Evolutionary conservation across 2,329 filamentous ascomycete genomes (phyloP).

Genomic region (Xenosphaeropsis pyriputrescens): DNA sequence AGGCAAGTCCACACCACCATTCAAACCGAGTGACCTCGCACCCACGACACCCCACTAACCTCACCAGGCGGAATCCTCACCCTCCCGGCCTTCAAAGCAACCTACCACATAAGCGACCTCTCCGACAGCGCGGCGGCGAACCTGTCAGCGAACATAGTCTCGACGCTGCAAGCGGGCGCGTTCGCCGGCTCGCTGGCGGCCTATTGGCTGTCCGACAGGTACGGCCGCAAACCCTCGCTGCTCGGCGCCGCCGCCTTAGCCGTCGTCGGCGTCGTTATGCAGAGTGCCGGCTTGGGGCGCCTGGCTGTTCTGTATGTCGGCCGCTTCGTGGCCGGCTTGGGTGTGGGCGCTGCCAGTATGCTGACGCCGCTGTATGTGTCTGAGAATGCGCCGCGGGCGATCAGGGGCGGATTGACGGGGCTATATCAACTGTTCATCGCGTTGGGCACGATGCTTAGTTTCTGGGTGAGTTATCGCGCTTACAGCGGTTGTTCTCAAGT

Average conservation of each 20-base stretch:
- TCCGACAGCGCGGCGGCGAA: conserved; percentile 23
- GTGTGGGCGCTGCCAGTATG: conserved; percentile 31
- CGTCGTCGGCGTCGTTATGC: conserved; percentile 46
- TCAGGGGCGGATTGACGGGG: conserved; percentile 32
- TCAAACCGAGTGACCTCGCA: no score
- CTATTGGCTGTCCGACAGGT: conserved; percentile 20
- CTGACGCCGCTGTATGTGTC: conserved; percentile 29
- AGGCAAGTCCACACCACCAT: no score
- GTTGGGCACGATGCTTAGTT: conserved; percentile 23
- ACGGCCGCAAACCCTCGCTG: conserved; percentile 22
- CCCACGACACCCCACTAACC: no score
- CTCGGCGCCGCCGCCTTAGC: conserved; percentile 41
- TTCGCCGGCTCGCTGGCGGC: conserved; percentile 47
- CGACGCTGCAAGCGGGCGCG: conserved; percentile 47
- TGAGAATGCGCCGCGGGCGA: conserved; percentile 33
- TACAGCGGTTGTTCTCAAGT: no score
- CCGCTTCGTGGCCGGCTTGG: conserved; percentile 35
- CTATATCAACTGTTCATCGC: conserved; percentile 33
- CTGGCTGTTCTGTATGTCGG: conserved; percentile 52
- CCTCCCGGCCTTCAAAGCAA: conserved; percentile 44
- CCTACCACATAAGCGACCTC: conserved; percentile 18
- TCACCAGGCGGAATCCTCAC: conserved; percentile 46
- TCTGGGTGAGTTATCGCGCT: conserved; percentile 18
- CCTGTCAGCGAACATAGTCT: conserved; percentile 35
- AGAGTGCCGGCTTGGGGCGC: conserved; percentile 44